Conservation (phyloP, 2,329 filamentous ascomycete species). For the Ophiostoma ips region DNA sequence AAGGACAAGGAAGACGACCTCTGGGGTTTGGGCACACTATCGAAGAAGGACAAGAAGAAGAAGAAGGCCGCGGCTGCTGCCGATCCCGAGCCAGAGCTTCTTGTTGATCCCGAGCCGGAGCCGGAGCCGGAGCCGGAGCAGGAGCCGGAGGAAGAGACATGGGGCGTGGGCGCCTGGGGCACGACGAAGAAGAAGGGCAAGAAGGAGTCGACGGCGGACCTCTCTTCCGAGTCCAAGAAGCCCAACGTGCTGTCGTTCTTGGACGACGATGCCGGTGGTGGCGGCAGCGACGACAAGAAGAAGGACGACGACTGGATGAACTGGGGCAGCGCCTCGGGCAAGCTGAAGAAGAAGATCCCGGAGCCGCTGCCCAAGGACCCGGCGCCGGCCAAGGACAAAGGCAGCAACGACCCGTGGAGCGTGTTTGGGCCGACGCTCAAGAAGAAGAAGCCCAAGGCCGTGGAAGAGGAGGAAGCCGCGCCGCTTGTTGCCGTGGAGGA, state of each 20-base stretch:
- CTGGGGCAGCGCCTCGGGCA: conserved; percentile 9
- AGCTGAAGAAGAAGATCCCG: conserved; percentile 16
- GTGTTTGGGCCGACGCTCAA: conserved; percentile 19
- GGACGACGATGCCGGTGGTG: background rate
- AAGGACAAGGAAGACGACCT: background rate
- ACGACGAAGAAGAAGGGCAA: conserved; percentile 10
- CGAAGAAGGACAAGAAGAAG: conserved; percentile 22
- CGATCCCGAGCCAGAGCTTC: conserved; percentile 16
- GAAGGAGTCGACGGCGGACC: conserved; percentile 12
- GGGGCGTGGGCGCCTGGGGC: conserved; percentile 1
- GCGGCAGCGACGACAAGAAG: conserved; percentile 17
- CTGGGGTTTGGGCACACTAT: background rate
- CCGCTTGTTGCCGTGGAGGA: conserved; percentile 21
- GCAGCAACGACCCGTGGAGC: conserved; percentile 21
- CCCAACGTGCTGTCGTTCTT: background rate
- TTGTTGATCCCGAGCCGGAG: conserved; percentile 1
- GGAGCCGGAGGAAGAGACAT: conserved; percentile 10
- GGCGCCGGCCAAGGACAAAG: conserved; percentile 25
- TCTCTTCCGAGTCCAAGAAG: conserved; percentile 3
- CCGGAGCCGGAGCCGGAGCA: conserved; percentile 17
- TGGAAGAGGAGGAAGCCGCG: conserved; percentile 29
- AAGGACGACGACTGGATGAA: conserved; percentile 12
- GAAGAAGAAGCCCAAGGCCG: conserved; percentile 16
- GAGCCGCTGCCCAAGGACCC: conserved; percentile 15
- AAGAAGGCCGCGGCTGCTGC: conserved; percentile 8